phyloP scores from a whole-genome alignment of 495 filamentous ascomycete species.

The Hypomontagnella submonticulosa region DNA sequence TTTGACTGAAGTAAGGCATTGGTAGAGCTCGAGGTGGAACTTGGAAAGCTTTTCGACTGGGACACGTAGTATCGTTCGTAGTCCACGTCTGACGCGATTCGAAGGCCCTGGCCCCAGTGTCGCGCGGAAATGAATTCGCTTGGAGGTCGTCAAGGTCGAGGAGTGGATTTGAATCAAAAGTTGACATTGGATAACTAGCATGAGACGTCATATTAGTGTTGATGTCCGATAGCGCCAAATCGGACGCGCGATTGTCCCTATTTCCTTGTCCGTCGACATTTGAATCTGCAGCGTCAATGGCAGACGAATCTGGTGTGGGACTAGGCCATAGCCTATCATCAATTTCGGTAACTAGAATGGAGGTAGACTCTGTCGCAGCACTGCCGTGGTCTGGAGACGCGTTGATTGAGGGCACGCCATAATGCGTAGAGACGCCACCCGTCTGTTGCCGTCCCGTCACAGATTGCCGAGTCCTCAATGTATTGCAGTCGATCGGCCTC shows the following conservation, averaged over 20 bases:
- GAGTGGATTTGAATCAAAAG: not conserved
- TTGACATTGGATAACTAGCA: not conserved
- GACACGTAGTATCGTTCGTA: not conserved
- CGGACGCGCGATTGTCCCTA: not conserved
- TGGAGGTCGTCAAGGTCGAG: conserved; percentile 1
- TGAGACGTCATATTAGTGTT: not conserved
- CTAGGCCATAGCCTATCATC: not conserved
- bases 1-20: conserved; percentile 3
- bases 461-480: not conserved
- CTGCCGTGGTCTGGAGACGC: not conserved
- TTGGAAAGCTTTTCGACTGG: conserved; percentile 1
- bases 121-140: not conserved
- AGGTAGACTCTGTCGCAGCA: not conserved
- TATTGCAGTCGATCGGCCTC: conserved; percentile 2
- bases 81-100: not conserved
- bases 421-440: not conserved
- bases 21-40: conserved; percentile 3
- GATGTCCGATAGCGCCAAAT: not conserved
- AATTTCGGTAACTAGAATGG: not conserved
- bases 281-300: not conserved
- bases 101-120: not conserved
- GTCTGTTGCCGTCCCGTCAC: not conserved
- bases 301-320: not conserved
- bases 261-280: not conserved
- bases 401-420: too few relatives aligned